A percentile compares a stretch with the other conserved stretches of the same genome.
Conservation (phyloP, 495 filamentous ascomycete species). For the Margaritispora aquatica region DNA sequence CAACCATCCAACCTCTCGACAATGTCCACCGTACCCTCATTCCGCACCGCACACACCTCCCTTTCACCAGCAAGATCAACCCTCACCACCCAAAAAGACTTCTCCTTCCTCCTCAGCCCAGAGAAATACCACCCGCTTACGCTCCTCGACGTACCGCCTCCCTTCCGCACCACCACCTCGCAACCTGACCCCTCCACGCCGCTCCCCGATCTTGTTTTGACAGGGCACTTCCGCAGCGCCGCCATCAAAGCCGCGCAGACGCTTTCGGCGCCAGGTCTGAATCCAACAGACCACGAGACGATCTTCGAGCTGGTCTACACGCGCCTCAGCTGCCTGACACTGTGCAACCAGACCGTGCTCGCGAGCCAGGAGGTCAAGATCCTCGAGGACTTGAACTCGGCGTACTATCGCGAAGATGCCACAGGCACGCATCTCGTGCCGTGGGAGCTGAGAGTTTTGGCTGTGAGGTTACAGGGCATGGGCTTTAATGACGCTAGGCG, state of each 20-base stretch:
- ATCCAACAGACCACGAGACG: conserved; percentile 46
- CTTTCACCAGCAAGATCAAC: conserved; percentile 18
- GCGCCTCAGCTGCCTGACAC: conserved; percentile 74
- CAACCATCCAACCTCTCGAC: conserved; percentile 21
- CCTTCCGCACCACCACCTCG: conserved; percentile 42
- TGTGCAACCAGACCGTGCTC: conserved; percentile 59
- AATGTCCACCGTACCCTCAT: conserved; percentile 4
- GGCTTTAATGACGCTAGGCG: conserved; percentile 78
- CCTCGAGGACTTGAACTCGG: conserved; percentile 71
- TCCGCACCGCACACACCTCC: conserved; percentile 7
- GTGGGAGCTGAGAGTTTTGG: conserved; percentile 80
- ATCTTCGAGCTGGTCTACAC: conserved; percentile 79
- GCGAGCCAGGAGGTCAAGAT: conserved; percentile 83
- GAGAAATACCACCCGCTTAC: conserved; percentile 76
- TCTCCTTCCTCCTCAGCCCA: conserved; percentile 70
- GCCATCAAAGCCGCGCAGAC: conserved; percentile 69
- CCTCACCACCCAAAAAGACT: conserved; percentile 49
- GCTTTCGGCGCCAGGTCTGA: conserved; percentile 35
- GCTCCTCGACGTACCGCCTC: conserved; percentile 53
- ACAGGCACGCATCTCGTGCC: conserved; percentile 60
- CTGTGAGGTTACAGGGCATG: conserved; percentile 75
- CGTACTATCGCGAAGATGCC: conserved; percentile 54
- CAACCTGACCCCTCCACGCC: conserved; percentile 38
- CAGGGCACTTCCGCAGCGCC: conserved; percentile 63
- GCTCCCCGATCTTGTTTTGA: conserved; percentile 46